Evolutionary conservation across 176 grass and related monocot genomes (phyloP).

Genomic region (Carex parvula): DNA sequence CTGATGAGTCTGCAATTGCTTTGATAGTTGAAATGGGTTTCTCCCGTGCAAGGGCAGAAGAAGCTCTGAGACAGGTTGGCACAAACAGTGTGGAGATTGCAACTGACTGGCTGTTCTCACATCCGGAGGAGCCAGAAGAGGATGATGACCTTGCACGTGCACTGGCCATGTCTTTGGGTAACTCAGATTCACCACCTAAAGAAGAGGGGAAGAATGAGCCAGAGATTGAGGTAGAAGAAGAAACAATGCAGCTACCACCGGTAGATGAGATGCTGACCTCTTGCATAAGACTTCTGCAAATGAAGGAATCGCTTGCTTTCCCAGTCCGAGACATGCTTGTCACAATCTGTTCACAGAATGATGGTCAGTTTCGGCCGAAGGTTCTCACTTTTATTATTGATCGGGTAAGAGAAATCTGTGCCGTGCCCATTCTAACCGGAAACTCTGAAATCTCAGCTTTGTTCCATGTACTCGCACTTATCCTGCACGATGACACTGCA

Average conservation of each 20-base stretch:
- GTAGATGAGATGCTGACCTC: constrained; percentile 86
- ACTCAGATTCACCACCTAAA: constrained; percentile 57
- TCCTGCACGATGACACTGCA: constrained; percentile 82
- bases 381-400: constrained; percentile 86
- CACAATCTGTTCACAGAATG: constrained; percentile 87
- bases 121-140: constrained; percentile 92
- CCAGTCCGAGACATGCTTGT: constrained; percentile 88
- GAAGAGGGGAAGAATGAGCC: constrained; percentile 48
- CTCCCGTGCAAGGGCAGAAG: constrained; percentile 85
- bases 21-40: constrained; percentile 99
- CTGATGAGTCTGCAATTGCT: constrained; percentile 85
- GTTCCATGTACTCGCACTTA: constrained; percentile 92
- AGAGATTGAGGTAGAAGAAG: constrained; percentile 72
- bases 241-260: constrained; percentile 63
- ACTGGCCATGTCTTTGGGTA: constrained; percentile 91
- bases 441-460: constrained; percentile 54
- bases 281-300: constrained; percentile 69
- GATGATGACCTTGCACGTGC: constrained; percentile 97
- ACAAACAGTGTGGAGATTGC: constrained; percentile 95
- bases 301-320: constrained; percentile 80
- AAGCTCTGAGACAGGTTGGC: constrained; percentile 87
- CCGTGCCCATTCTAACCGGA: constrained; percentile 39
- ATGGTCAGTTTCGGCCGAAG: constrained; percentile 76
- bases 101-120: constrained; percentile 96
- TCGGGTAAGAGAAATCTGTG: constrained; percentile 60